Percentiles rank a stretch among this genome's conserved stretches.
Conservation (phyloP, 495 filamentous ascomycete species). For the Evansstolkia leycettana region DNA sequence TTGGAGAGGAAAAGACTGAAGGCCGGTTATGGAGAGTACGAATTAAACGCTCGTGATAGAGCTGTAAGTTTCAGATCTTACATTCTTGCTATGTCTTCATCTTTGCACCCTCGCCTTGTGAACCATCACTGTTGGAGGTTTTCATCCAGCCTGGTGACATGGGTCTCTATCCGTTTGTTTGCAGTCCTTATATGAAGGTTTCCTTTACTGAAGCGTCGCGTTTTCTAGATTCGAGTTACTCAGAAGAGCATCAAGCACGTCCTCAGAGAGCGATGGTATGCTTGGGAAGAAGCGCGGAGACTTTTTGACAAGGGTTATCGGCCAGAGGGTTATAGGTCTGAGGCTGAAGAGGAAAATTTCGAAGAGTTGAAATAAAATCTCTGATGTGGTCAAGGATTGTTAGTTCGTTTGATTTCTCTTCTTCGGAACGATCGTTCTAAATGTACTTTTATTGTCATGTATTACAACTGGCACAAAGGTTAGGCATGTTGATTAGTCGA, state of each 20-base stretch:
- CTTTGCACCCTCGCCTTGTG: no score
- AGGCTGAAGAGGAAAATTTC: constrained; percentile 5
- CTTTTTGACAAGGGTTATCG: constrained; percentile 48
- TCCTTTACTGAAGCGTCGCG: not conserved
- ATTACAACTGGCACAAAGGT: not conserved
- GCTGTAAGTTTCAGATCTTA: constrained; percentile 38
- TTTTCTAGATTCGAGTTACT: constrained; percentile 52
- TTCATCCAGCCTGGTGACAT: no score
- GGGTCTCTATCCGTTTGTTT: no score
- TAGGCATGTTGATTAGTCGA: not conserved
- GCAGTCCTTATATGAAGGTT: no score
- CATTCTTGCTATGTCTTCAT: not conserved
- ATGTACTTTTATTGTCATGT: constrained; percentile 5
- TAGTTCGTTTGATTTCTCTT: no score
- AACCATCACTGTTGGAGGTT: no score
- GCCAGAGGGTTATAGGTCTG: constrained; percentile 22
- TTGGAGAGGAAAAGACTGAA: constrained; percentile 51
- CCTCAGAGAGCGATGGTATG: constrained; percentile 78
- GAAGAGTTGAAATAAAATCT: no score
- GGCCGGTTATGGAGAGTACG: constrained; percentile 55
- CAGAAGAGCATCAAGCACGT: constrained; percentile 70
- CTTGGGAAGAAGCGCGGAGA: constrained; percentile 72
- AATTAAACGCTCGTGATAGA: constrained; percentile 43
- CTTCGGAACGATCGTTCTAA: no score
- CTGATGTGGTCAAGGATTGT: constrained; percentile 1